Evolutionary conservation across 768 basidiomycete genomes (phyloP).

Genomic region (Xerocomellus chrysenteron): DNA sequence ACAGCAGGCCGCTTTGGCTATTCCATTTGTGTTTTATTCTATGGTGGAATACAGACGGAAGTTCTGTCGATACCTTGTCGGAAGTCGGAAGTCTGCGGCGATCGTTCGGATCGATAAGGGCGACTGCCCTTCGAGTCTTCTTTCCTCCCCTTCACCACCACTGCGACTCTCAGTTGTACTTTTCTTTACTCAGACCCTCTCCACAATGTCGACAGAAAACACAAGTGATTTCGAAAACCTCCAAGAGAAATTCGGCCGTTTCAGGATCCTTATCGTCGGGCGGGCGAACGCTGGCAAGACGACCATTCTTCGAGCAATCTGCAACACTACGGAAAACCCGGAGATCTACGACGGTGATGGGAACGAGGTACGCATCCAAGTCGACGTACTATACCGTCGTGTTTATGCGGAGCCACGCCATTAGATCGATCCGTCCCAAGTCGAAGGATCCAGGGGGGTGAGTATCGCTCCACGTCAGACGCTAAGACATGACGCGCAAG

Average conservation of each 20-base stretch:
- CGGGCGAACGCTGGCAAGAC: slow-evolving; percentile 8
- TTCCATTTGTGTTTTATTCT: neutral
- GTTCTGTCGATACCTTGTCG: no score
- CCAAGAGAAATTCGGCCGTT: no score
- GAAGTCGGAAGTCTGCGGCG: no score
- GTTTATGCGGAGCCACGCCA: neutral
- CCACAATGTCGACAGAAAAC: no score
- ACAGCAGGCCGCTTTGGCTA: neutral
- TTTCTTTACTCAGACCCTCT: no score
- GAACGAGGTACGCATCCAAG: neutral
- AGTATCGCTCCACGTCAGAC: neutral
- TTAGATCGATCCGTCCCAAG: slow-evolving; percentile 3
- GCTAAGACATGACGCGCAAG: no score
- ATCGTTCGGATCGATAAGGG: no score
- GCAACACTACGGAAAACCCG: neutral
- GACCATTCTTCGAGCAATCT: slow-evolving; percentile 3
- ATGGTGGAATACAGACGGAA: no score
- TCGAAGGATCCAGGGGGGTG: neutral
- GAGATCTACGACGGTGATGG: slow-evolving; percentile 4
- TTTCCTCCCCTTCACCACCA: neutral
- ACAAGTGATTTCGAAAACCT: no score
- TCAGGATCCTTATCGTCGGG: neutral
- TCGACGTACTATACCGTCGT: neutral
- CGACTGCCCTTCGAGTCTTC: no score
- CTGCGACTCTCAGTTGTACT: neutral